phyloP scores from a whole-genome alignment of 163 green algal species.

The Scenedesmus sp. region DNA sequence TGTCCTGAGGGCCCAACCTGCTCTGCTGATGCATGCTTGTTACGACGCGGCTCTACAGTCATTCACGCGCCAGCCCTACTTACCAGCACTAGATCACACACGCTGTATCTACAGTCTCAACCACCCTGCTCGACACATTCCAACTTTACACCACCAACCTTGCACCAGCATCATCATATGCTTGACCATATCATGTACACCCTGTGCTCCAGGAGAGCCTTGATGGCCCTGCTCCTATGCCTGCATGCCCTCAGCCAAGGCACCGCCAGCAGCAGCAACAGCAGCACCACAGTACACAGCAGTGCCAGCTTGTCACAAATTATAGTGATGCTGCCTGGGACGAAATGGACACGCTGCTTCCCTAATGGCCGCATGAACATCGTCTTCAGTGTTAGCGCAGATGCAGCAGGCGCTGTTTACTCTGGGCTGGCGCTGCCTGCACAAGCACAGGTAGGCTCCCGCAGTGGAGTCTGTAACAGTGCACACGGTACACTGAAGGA shows the following conservation, averaged over 20 bases:
- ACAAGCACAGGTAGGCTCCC: neutral
- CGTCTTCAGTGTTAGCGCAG: neutral
- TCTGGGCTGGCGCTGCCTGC: neutral
- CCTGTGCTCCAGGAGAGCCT: neutral
- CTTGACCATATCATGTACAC: neutral
- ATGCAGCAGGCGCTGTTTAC: neutral
- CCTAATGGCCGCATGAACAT: neutral
- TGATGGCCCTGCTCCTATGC: neutral
- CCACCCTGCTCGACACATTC: neutral
- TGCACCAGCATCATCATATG: neutral
- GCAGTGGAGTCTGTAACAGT: neutral
- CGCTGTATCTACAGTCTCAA: neutral
- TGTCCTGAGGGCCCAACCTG: no score
- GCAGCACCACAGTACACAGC: neutral
- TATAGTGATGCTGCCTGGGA: neutral
- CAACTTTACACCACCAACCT: neutral
- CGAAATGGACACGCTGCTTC: neutral
- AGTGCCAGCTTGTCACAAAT: no score
- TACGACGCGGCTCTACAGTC: no score
- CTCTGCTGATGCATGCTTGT: no score
- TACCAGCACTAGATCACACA: no score
- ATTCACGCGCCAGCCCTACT: no score
- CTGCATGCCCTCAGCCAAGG: neutral
- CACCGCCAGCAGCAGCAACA: conserved; percentile 23
- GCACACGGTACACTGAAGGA: no score